Evolutionary conservation across 2,329 filamentous ascomycete genomes (phyloP).

Genomic region (Pseudogymnoascus sp.): DNA sequence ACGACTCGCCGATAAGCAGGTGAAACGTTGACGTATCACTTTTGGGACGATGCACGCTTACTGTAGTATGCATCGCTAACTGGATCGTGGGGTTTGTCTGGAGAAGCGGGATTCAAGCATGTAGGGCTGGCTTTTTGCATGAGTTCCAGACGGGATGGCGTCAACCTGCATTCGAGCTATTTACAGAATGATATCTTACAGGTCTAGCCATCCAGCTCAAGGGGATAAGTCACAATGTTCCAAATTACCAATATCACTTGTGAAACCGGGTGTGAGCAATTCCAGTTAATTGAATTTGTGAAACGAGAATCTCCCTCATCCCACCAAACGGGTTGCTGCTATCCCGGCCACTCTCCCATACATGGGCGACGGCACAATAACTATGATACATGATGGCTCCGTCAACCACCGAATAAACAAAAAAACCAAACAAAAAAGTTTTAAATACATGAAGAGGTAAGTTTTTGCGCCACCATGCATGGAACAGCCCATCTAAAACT

Average conservation of each 20-base stretch:
- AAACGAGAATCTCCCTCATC: neutral
- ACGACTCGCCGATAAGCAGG: neutral
- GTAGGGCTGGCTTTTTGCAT: neutral
- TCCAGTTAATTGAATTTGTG: slow-evolving; percentile 4
- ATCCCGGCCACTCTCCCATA: neutral
- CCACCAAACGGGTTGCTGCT: neutral
- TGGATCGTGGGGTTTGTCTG: neutral
- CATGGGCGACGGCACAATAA: neutral
- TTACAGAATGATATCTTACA: neutral
- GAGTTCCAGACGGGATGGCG: neutral
- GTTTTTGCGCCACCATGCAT: slow-evolving; percentile 7
- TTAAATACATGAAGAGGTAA: slow-evolving; percentile 7
- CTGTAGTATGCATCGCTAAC: neutral
- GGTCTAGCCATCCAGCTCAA: neutral
- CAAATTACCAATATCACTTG: neutral
- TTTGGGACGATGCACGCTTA: neutral
- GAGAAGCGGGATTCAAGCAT: neutral
- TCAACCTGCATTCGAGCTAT: neutral
- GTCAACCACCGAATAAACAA: neutral
- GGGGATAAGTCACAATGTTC: neutral
- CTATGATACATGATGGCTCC: slow-evolving; percentile 1
- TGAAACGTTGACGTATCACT: slow-evolving; percentile 8
- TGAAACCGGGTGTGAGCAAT: slow-evolving; percentile 1
- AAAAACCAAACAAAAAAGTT: slow-evolving; percentile 1
- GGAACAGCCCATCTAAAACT: slow-evolving; percentile 6